Evolutionary conservation across 2,329 filamentous ascomycete genomes (phyloP).

Genomic region (Aureobasidium namibiae): DNA sequence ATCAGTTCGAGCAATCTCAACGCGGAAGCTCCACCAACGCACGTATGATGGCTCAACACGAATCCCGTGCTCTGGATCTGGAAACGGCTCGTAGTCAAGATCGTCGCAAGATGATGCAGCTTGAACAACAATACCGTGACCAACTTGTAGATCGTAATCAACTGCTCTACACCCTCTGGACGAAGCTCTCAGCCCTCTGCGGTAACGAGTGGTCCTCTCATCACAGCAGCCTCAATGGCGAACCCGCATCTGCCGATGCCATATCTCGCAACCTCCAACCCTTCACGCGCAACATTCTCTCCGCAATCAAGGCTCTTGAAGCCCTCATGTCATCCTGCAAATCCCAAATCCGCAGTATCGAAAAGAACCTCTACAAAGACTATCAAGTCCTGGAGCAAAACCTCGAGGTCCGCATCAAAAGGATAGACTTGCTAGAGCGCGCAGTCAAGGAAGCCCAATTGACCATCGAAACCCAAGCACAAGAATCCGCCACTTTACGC

Average conservation of each 20-base stretch:
- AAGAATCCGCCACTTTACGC: neutral
- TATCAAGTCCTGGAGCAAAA: constrained; percentile 79
- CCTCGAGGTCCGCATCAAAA: constrained; percentile 71
- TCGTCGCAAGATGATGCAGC: constrained; percentile 62
- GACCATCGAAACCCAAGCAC: constrained; percentile 47
- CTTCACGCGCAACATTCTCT: constrained; percentile 82
- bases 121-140: constrained; percentile 77
- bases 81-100: constrained; percentile 73
- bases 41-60: constrained; percentile 77
- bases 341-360: constrained; percentile 71
- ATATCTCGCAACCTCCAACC: constrained; percentile 77
- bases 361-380: constrained; percentile 82
- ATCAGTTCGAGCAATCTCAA: constrained; percentile 79
- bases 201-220: constrained; percentile 87
- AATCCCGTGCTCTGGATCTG: constrained; percentile 75
- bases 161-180: constrained; percentile 82
- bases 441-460: constrained; percentile 58
- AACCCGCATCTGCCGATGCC: constrained; percentile 75
- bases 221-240: constrained; percentile 81
- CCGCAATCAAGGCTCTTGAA: constrained; percentile 82
- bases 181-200: constrained; percentile 74
- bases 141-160: constrained; percentile 86
- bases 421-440: constrained; percentile 78
- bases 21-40: constrained; percentile 80
- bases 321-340: constrained; percentile 69